Percentiles rank a stretch among this genome's conserved stretches.
Conservation (phyloP, 179 eudicot species). For the Silene coronaria region DNA sequence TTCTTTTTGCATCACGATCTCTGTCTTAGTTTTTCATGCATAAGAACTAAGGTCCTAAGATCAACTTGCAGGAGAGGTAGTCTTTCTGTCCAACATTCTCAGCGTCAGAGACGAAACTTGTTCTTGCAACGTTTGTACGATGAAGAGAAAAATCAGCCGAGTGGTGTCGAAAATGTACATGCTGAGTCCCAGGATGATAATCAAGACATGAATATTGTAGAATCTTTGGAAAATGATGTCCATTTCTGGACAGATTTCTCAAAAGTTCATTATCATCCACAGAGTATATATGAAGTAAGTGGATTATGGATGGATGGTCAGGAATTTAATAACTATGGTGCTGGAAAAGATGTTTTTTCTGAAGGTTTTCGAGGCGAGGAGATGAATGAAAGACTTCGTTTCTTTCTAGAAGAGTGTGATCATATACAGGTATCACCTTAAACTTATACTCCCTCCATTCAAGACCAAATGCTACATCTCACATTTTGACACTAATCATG, state of each 20-base stretch:
- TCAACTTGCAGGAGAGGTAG: constrained; percentile 60
- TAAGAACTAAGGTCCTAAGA: constrained; percentile 13
- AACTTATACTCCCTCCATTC: no score
- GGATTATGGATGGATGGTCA: constrained; percentile 63
- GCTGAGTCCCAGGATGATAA: constrained; percentile 35
- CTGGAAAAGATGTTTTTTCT: constrained; percentile 69
- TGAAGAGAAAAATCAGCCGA: constrained; percentile 42
- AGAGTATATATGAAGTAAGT: constrained; percentile 71
- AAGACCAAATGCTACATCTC: no score
- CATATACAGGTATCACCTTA: constrained; percentile 62
- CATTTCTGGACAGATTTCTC: constrained; percentile 90
- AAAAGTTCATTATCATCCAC: constrained; percentile 91
- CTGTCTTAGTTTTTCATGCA: neutral
- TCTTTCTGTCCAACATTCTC: constrained; percentile 55
- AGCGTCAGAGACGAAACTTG: constrained; percentile 67
- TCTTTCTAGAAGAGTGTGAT: constrained; percentile 86
- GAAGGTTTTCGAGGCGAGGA: constrained; percentile 65
- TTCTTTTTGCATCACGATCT: neutral
- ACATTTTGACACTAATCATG: no score
- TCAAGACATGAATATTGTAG: constrained; percentile 57
- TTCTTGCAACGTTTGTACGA: constrained; percentile 68
- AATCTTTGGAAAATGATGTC: constrained; percentile 59
- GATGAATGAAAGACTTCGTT: constrained; percentile 73
- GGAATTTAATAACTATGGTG: constrained; percentile 64
- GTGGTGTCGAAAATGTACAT: constrained; percentile 25